These are phyloP conservation scores for Parafenestella ontariensis DNA, from an alignment of 2,329 filamentous ascomycete species.

Conservation along the genomic window DNA sequence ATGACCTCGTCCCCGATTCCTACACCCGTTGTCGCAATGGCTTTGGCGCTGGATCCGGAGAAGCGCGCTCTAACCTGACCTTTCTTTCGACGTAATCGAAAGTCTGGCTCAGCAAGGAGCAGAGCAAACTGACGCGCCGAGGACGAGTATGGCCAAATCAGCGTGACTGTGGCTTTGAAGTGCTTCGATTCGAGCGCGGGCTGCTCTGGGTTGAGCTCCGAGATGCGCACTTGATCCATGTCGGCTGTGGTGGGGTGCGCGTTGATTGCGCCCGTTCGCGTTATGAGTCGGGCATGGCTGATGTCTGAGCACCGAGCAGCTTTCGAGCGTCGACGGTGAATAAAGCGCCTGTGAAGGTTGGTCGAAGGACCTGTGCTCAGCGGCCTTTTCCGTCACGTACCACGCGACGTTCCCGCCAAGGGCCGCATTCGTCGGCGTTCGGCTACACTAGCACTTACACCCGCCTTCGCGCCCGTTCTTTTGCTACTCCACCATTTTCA, in stretches of 20 bases:
- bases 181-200: constrained; percentile 39
- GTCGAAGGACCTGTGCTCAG: constrained; percentile 7
- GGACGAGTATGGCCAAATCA: constrained; percentile 91
- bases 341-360: neutral
- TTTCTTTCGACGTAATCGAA: constrained; percentile 75
- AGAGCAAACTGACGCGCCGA: constrained; percentile 77
- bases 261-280: constrained; percentile 5
- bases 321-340: neutral
- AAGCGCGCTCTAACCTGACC: constrained; percentile 86
- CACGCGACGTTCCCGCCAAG: constrained; percentile 12
- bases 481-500: neutral
- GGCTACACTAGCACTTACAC: constrained; percentile 6
- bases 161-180: constrained; percentile 76
- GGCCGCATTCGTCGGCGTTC: constrained; percentile 1
- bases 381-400: constrained; percentile 12
- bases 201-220: constrained; percentile 42
- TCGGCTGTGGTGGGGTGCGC: constrained; percentile 2
- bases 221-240: constrained; percentile 43
- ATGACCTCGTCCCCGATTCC: constrained; percentile 80
- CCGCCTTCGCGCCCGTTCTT: neutral
- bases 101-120: constrained; percentile 83
- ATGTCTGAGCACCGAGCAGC: neutral
- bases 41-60: constrained; percentile 71
- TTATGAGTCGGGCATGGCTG: constrained; percentile 13
- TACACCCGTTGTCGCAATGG: constrained; percentile 70